Evolutionary conservation across 768 basidiomycete species (phyloP).

Genomic region (Agrocybe praecox): DNA sequence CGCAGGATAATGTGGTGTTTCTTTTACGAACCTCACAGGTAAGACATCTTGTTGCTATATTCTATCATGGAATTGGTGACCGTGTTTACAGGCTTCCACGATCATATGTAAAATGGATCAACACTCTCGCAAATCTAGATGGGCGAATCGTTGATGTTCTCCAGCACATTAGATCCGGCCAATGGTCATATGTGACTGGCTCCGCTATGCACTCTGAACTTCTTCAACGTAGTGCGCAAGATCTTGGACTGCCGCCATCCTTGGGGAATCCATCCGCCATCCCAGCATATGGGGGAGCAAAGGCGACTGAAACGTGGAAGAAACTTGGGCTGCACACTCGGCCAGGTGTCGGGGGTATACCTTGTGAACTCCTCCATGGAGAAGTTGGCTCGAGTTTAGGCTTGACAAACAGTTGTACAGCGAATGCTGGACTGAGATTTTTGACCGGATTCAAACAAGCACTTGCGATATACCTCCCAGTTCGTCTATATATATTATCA

Average conservation of each 20-base stretch:
- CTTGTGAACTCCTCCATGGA: constrained; percentile 76
- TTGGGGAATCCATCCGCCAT: constrained; percentile 67
- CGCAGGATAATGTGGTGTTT: constrained; percentile 89
- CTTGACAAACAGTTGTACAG: constrained; percentile 56
- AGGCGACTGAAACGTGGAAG: constrained; percentile 58
- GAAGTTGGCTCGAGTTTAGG: constrained; percentile 47
- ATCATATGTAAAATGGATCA: constrained; percentile 81
- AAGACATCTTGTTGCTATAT: constrained; percentile 2
- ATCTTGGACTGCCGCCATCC: constrained; percentile 57
- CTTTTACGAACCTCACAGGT: constrained; percentile 78
- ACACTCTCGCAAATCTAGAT: constrained; percentile 69
- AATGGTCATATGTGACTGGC: constrained; percentile 61
- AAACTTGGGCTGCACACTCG: constrained; percentile 54
- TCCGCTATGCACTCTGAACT: constrained; percentile 41
- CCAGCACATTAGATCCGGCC: constrained; percentile 51
- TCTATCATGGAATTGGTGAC: constrained; percentile 5
- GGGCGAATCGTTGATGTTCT: constrained; percentile 55
- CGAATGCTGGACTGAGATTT: constrained; percentile 58
- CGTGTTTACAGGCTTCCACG: constrained; percentile 47
- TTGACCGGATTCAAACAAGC: constrained; percentile 63
- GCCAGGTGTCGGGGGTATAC: constrained; percentile 64
- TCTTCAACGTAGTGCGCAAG: constrained; percentile 46
- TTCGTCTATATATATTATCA: constrained; percentile 33
- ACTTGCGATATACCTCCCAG: constrained; percentile 70
- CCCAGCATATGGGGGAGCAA: constrained; percentile 62